phyloP scores from a whole-genome alignment of 352 stramenopile genomes.

The Phytophthora brassicae region DNA sequence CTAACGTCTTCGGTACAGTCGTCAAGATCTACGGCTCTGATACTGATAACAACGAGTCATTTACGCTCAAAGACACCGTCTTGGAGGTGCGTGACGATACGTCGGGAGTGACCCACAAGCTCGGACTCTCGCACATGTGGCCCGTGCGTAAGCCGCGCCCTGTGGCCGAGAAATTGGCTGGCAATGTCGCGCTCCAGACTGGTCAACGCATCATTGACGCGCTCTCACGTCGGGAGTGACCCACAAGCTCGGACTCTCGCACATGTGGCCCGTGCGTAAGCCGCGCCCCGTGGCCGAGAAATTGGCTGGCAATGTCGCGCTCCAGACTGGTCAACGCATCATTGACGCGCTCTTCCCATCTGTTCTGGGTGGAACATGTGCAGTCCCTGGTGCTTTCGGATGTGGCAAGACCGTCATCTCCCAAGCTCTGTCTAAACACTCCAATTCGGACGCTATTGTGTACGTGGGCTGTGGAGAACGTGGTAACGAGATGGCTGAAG shows the following conservation, averaged over 20 bases:
- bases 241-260: constrained; percentile 95
- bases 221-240: constrained; percentile 96
- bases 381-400: constrained; percentile 98
- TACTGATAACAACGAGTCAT: constrained; percentile 96
- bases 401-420: constrained; percentile 99
- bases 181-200: constrained; percentile 97
- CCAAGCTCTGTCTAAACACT: constrained; percentile 99
- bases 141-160: constrained; percentile 96
- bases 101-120: constrained; percentile 94
- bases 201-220: constrained; percentile 99
- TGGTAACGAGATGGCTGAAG: constrained; percentile 99
- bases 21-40: constrained; percentile 97
- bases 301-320: constrained; percentile 95
- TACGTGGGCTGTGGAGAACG: constrained; percentile 99
- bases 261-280: constrained; percentile 98
- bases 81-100: constrained; percentile 98
- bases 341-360: constrained; percentile 99
- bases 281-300: constrained; percentile 98
- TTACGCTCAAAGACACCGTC: constrained; percentile 97
- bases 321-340: constrained; percentile 98
- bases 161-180: constrained; percentile 98
- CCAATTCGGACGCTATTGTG: constrained; percentile 98
- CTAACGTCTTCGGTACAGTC: constrained; percentile 98
- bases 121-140: constrained; percentile 98
- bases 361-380: constrained; percentile 98